These are phyloP conservation scores for Tricharina praecox DNA, from an alignment of 495 filamentous ascomycete species.

Conservation along the genomic window DNA sequence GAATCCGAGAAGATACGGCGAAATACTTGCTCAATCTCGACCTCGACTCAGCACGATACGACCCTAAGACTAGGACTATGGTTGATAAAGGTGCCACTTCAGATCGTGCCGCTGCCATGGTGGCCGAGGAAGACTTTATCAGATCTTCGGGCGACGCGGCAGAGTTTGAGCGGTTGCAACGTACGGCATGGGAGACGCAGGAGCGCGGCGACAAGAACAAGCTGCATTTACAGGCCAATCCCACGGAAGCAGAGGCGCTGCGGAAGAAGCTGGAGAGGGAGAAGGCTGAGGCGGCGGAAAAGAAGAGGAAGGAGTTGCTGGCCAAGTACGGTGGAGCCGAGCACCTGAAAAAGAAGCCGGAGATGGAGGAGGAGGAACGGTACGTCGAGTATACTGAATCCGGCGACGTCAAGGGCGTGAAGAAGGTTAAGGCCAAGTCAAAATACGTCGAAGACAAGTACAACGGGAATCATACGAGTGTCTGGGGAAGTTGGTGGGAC, in stretches of 20 bases:
- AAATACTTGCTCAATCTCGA: constrained; percentile 93
- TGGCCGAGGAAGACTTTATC: constrained; percentile 89
- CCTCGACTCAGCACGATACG: constrained; percentile 91
- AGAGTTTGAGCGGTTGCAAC: constrained; percentile 78
- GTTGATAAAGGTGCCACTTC: constrained; percentile 69
- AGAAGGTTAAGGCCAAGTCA: constrained; percentile 54
- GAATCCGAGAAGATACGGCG: constrained; percentile 92
- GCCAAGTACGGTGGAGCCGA: constrained; percentile 74
- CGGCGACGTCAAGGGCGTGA: constrained; percentile 76
- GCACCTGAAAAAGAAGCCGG: constrained; percentile 42
- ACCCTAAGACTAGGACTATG: constrained; percentile 91
- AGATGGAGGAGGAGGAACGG: constrained; percentile 54
- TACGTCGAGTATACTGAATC: constrained; percentile 91
- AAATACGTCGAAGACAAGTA: constrained; percentile 83
- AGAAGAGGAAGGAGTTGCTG: constrained; percentile 51
- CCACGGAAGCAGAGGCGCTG: constrained; percentile 71
- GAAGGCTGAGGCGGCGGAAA: constrained; percentile 45
- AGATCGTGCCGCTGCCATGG: constrained; percentile 69
- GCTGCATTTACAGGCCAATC: constrained; percentile 84
- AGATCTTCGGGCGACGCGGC: constrained; percentile 81
- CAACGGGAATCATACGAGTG: constrained; percentile 76
- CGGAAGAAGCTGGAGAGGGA: constrained; percentile 65
- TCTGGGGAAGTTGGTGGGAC: constrained; percentile 97
- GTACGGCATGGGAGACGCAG: constrained; percentile 89
- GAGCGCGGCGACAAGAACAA: constrained; percentile 58